A percentile compares a stretch with the other conserved stretches of the same genome.
phyloP scores from a whole-genome alignment of 805 yeast genomes.

The Saturnispora sekii region DNA sequence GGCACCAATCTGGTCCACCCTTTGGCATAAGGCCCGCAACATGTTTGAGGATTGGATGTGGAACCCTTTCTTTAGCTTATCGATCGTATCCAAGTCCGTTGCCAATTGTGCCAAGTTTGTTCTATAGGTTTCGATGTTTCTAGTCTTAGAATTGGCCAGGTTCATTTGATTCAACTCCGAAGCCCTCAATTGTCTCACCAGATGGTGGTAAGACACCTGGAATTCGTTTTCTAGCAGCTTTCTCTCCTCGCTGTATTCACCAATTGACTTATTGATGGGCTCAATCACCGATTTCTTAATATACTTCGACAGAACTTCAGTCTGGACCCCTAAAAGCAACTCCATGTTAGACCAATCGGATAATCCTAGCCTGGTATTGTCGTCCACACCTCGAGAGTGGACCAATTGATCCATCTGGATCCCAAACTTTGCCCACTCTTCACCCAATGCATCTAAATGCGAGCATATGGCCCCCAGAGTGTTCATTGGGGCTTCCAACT shows the following conservation, averaged over 20 bases:
- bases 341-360: constrained; percentile 70
- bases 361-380: constrained; percentile 47
- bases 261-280: constrained; percentile 40
- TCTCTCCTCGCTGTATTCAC: constrained; percentile 35
- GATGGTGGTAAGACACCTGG: constrained; percentile 40
- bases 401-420: constrained; percentile 57
- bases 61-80: constrained; percentile 63
- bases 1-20: constrained; percentile 46
- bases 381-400: constrained; percentile 50
- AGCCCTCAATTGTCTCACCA: constrained; percentile 41
- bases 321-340: constrained; percentile 66
- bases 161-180: constrained; percentile 55
- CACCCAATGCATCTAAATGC: constrained; percentile 39
- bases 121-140: constrained; percentile 62
- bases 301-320: constrained; percentile 54
- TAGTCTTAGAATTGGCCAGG: constrained; percentile 47
- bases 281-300: constrained; percentile 44
- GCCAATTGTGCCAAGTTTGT: constrained; percentile 59
- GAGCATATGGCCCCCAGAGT: constrained; percentile 39
- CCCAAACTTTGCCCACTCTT: constrained; percentile 65
- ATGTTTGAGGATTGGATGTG: constrained; percentile 53
- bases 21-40: constrained; percentile 52
- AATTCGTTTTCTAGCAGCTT: constrained; percentile 42
- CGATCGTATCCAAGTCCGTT: constrained; percentile 69
- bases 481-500: constrained; percentile 37